Percentiles rank a stretch among this genome's conserved stretches.
Evolutionary conservation across 192 early-diverging fungal species (phyloP).

Genomic region (Thoreauomyces humboldtii): DNA sequence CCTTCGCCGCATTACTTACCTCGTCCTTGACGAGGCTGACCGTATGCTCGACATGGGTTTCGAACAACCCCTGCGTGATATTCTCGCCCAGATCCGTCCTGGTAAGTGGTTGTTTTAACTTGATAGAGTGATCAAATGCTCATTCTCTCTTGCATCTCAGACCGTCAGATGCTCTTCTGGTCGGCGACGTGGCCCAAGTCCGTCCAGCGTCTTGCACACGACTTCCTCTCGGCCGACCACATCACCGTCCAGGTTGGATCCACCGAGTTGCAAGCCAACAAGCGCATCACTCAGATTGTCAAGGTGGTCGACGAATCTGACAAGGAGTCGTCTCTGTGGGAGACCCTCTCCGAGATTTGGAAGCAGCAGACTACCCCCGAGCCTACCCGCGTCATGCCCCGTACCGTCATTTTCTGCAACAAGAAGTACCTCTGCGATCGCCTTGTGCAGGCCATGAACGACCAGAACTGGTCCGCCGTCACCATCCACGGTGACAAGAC

Average conservation of each 20-base stretch:
- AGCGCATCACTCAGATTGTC: constrained; percentile 88
- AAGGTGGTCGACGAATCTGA: constrained; percentile 86
- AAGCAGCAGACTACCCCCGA: constrained; percentile 34
- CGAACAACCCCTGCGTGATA: constrained; percentile 80
- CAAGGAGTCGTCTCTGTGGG: constrained; percentile 62
- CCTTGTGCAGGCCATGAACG: constrained; percentile 81
- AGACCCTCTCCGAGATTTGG: constrained; percentile 36
- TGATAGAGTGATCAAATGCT: too few relatives aligned
- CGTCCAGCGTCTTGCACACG: constrained; percentile 86
- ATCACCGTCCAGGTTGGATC: constrained; percentile 98
- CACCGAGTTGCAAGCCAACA: constrained; percentile 85
- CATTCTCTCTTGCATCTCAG: constrained; percentile 35
- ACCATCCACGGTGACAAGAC: constrained; percentile 97
- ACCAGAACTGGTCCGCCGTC: constrained; percentile 86
- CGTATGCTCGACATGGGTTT: constrained; percentile 95
- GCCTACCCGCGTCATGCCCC: constrained; percentile 29
- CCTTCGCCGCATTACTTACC: constrained; percentile 82
- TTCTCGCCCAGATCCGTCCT: constrained; percentile 62
- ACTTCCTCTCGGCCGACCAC: constrained; percentile 82
- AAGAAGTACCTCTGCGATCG: constrained; percentile 64
- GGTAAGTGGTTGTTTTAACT: constrained; percentile 41
- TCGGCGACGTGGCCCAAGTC: constrained; percentile 99
- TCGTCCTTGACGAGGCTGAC: constrained; percentile 96
- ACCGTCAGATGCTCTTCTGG: constrained; percentile 98
- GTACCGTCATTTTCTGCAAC: constrained; percentile 52